Evolutionary conservation across 179 eudicot genomes (phyloP).

Genomic region (Vitellaria paradoxa): DNA sequence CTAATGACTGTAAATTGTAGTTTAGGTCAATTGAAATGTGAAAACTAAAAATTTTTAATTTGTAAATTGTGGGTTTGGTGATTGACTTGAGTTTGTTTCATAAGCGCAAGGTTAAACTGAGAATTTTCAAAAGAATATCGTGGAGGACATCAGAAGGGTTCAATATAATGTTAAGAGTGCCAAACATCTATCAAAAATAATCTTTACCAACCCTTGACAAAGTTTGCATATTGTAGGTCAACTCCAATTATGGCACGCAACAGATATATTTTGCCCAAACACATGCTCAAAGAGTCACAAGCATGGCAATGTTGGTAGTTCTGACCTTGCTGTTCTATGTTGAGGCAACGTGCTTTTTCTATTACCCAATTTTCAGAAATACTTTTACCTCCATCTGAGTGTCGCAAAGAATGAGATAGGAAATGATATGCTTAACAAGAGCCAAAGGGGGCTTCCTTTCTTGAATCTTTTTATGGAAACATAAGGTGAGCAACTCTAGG

Average conservation of each 20-base stretch:
- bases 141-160: not conserved
- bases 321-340: not conserved
- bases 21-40: slow-evolving; percentile 8
- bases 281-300: not conserved
- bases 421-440: not conserved
- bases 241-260: not conserved
- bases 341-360: not conserved
- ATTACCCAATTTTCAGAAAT: not conserved
- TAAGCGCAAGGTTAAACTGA: not conserved
- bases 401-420: not conserved
- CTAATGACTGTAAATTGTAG: not conserved
- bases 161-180: not conserved
- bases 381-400: not conserved
- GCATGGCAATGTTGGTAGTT: not conserved
- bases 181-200: not conserved
- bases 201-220: not conserved
- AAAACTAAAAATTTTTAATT: not conserved
- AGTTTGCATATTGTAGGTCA: not conserved
- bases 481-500: no score
- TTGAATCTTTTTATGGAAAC: not conserved
- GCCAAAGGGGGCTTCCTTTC: not conserved
- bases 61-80: not conserved
- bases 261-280: not conserved
- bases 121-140: not conserved
- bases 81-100: slow-evolving; percentile 4